Percentiles rank a stretch among this genome's conserved stretches.
Evolutionary conservation across 352 stramenopile genomes (phyloP).

Genomic region (Thalassiosira livingstoniorum): DNA sequence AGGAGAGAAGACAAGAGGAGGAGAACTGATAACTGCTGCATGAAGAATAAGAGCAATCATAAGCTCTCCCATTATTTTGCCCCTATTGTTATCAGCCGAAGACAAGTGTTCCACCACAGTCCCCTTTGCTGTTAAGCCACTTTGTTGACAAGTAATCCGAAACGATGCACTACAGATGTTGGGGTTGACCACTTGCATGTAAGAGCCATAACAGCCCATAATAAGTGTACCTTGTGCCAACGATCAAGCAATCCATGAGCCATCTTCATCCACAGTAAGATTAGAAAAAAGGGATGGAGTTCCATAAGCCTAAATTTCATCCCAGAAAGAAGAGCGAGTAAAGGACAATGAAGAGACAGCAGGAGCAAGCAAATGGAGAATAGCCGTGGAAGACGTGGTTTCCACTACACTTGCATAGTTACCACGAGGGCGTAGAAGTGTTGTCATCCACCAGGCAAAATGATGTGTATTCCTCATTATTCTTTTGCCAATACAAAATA

Average conservation of each 20-base stretch:
- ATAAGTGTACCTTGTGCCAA: background rate
- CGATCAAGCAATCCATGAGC: background rate
- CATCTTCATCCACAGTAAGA: background rate
- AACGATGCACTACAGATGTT: background rate
- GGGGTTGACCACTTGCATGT: background rate
- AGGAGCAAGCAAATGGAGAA: too few species aligned
- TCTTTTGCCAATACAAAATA: too few species aligned
- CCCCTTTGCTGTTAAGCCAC: background rate
- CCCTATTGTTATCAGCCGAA: constrained; percentile 9
- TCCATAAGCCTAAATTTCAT: background rate
- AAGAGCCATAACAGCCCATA: constrained; percentile 6
- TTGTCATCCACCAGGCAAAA: too few species aligned
- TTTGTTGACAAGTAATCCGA: background rate
- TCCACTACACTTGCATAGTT: too few species aligned
- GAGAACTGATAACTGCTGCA: background rate
- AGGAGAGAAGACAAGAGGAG: background rate
- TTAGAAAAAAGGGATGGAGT: background rate
- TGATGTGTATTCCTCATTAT: too few species aligned
- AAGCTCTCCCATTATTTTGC: background rate
- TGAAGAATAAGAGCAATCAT: background rate
- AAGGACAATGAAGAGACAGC: background rate
- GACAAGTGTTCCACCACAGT: background rate
- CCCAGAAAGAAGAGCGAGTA: background rate
- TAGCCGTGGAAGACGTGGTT: too few species aligned
- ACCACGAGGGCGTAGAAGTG: too few species aligned